phyloP scores from a whole-genome alignment of 768 basidiomycete species.

The Lentinula aciculospora region DNA sequence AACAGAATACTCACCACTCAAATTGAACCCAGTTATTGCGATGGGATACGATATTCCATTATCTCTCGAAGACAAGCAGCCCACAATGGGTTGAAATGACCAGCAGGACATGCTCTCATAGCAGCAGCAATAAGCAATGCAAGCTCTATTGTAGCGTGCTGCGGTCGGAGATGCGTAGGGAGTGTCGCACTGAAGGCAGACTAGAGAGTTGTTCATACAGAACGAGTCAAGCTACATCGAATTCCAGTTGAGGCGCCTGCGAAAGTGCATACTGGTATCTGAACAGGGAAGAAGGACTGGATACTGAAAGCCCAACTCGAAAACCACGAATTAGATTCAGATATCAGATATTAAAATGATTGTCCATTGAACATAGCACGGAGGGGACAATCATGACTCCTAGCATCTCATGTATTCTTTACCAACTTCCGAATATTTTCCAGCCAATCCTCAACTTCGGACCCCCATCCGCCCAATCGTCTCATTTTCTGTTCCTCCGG shows the following conservation, averaged over 20 bases:
- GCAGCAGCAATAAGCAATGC: neutral
- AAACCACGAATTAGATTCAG: too few relatives aligned
- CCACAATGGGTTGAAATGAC: neutral
- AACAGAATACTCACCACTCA: neutral
- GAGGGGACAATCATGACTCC: too few relatives aligned
- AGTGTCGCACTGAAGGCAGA: neutral
- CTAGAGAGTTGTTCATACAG: neutral
- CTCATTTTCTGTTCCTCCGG: slow-evolving; percentile 33
- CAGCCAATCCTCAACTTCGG: slow-evolving; percentile 37
- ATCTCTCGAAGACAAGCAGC: neutral
- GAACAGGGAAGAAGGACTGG: too few relatives aligned
- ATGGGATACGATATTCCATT: neutral
- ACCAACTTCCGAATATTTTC: slow-evolving; percentile 26
- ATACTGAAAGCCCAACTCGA: too few relatives aligned
- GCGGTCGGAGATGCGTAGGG: neutral
- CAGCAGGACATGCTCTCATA: neutral
- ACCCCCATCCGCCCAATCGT: slow-evolving; percentile 47
- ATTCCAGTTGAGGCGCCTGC: too few relatives aligned
- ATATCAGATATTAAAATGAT: too few relatives aligned
- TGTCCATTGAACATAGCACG: too few relatives aligned
- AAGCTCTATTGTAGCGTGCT: neutral
- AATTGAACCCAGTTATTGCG: neutral
- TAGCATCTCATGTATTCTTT: neutral
- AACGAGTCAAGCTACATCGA: too few relatives aligned
- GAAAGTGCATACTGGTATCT: too few relatives aligned